Evolutionary conservation across 805 yeast species (phyloP), one percentile per base, ranked within the genome.

Genomic region (Pichia heedii): DNA sequence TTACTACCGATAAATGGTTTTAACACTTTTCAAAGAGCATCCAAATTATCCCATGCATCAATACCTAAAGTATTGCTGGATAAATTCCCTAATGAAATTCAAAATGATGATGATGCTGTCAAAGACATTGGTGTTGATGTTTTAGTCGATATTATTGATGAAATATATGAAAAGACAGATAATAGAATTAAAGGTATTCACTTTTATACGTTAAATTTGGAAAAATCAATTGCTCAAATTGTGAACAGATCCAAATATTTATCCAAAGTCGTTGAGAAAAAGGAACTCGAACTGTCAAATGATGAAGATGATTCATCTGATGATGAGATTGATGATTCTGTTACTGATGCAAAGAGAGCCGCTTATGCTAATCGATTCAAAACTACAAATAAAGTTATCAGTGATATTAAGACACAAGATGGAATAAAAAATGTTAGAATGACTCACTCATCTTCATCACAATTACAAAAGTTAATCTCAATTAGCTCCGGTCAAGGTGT

Each of bases 1-100:
- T 66, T 89, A 52, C 82, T 89, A 86, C 97, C 97, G 12, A 80
- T 89, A 37, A 86, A 87, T 55, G 87, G 95, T 2, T 86, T 76
- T 62, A 76, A 77, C 51, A 76, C 85, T 33, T 89, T 89, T 60
- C 77, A 81, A 46, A 76, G 97, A 55, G 95, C 96, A 5, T 77
- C 95, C n/a, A 84, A 81, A 55, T 67, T 89, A 43, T 81, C 94
- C 8, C 94, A 86, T 65, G 96, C 96, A 3, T 70, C 81, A 3
- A 81, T 89, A 44, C 97, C 97, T 1, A 51, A 58, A 5, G 44
- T 61, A 0, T 67, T 87, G 12, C 57, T 74, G 36, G 71, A 67
- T 21, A 62, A 65, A 46, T 75, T 89, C 50, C 79, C 84, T 12
- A 69, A 70, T 10, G 69, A 69, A 13, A 73, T 77, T 20, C 76